A percentile compares a stretch with the other conserved stretches of the same genome.
phyloP scores from a whole-genome alignment of 495 filamentous ascomycete genomes.

The Neurospora cerealis region DNA sequence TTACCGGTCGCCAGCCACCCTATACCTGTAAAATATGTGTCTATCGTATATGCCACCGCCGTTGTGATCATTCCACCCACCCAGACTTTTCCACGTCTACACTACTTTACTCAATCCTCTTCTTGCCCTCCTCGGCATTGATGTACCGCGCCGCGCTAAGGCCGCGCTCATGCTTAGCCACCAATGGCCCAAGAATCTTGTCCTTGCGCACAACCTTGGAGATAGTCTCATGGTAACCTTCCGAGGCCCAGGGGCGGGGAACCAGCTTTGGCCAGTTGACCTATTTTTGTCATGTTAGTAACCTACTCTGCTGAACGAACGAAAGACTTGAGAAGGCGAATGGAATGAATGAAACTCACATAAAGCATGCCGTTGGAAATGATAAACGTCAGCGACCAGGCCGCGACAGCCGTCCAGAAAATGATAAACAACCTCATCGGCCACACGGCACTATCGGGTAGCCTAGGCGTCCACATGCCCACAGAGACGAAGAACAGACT shows the following conservation, averaged over 20 bases:
- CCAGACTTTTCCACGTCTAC: background rate
- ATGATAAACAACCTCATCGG: constrained; percentile 69
- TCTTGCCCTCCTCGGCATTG: constrained; percentile 90
- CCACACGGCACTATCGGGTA: constrained; percentile 60
- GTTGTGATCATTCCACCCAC: background rate
- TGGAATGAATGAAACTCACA: constrained; percentile 45
- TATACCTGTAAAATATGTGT: background rate
- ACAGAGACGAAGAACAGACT: constrained; percentile 81
- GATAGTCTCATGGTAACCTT: constrained; percentile 84
- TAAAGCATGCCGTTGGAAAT: constrained; percentile 78
- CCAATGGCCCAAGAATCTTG: constrained; percentile 60
- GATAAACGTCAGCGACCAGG: constrained; percentile 66
- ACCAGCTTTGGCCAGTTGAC: constrained; percentile 97
- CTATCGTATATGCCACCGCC: background rate
- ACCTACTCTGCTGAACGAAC: background rate
- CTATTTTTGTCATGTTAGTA: constrained; percentile 34
- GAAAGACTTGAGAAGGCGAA: background rate
- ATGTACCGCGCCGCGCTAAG: constrained; percentile 67
- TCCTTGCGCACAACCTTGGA: constrained; percentile 58
- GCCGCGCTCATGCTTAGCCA: constrained; percentile 65
- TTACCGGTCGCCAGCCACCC: background rate
- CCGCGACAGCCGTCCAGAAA: constrained; percentile 59
- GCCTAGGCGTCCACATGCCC: constrained; percentile 56
- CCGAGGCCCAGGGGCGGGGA: constrained; percentile 68
- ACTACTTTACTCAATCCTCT: constrained; percentile 66